These are phyloP conservation scores for Ophiocordyceps polyrhachis-furcata DNA, from an alignment of 2,329 filamentous ascomycete genomes.

Conservation along the genomic window DNA sequence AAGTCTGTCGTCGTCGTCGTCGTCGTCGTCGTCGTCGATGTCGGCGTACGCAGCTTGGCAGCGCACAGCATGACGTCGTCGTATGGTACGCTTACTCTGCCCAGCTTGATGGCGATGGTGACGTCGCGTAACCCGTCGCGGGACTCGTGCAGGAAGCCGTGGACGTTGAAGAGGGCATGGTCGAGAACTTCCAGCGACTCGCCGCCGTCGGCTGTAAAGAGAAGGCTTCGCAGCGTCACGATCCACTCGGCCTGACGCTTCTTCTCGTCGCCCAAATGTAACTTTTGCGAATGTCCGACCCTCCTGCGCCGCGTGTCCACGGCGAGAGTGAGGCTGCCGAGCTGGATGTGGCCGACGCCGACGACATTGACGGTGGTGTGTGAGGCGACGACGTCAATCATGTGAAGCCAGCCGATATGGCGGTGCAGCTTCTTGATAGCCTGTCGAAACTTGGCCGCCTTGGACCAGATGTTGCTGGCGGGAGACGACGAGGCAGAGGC, in stretches of 20 bases:
- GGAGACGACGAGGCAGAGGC: slow-evolving; percentile 6
- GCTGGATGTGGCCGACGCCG: slow-evolving; percentile 67
- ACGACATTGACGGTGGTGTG: slow-evolving; percentile 60
- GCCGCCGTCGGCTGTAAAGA: slow-evolving; percentile 71
- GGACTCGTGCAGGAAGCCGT: slow-evolving; percentile 74
- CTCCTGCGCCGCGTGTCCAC: slow-evolving; percentile 86
- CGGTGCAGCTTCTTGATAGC: slow-evolving; percentile 70
- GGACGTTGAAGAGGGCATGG: slow-evolving; percentile 71
- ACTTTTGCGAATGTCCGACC: slow-evolving; percentile 70
- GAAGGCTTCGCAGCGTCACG: slow-evolving; percentile 62
- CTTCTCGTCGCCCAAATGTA: slow-evolving; percentile 33
- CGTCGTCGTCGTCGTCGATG: neutral
- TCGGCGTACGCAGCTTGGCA: slow-evolving; percentile 25
- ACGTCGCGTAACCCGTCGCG: slow-evolving; percentile 78
- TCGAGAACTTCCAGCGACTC: slow-evolving; percentile 82
- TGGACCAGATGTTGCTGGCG: slow-evolving; percentile 62
- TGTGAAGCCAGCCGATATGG: slow-evolving; percentile 70
- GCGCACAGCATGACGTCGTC: slow-evolving; percentile 60
- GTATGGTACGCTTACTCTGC: slow-evolving; percentile 74
- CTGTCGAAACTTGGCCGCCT: slow-evolving; percentile 63
- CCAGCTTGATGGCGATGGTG: slow-evolving; percentile 76
- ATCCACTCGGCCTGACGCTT: slow-evolving; percentile 78
- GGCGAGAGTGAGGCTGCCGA: slow-evolving; percentile 68
- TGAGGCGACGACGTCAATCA: slow-evolving; percentile 75
- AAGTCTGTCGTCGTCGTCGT: neutral